Evolutionary conservation across 176 grass and related monocot species (phyloP).

Genomic region (Areca catechu): DNA sequence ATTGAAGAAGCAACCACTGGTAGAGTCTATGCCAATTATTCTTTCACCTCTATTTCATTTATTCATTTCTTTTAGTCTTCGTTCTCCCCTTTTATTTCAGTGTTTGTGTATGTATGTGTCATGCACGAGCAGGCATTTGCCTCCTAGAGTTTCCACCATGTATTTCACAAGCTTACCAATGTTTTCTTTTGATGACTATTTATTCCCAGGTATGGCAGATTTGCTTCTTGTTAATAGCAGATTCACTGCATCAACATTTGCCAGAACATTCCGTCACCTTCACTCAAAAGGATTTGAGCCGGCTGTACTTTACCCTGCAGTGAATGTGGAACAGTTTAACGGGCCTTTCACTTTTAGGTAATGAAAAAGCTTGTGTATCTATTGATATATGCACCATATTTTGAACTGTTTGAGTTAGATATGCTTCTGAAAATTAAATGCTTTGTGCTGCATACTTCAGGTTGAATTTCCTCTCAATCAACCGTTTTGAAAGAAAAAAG

Average conservation of each 20-base stretch:
- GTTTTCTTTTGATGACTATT: too few species aligned
- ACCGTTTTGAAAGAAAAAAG: constrained; percentile 97
- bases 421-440: too few species aligned
- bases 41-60: too few species aligned
- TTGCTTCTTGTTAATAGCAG: constrained; percentile 97
- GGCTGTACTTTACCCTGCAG: constrained; percentile 77
- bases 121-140: too few species aligned
- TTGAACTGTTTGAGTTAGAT: too few species aligned
- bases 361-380: constrained; percentile 51
- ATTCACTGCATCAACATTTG: constrained; percentile 82
- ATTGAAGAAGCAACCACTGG: constrained; percentile 81
- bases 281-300: constrained; percentile 63
- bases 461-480: constrained; percentile 93
- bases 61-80: too few species aligned
- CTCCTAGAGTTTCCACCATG: too few species aligned
- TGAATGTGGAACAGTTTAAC: constrained; percentile 75
- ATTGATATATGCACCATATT: background rate
- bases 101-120: too few species aligned
- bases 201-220: constrained; percentile 69
- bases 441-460: constrained; percentile 16
- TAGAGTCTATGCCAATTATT: constrained; percentile 5
- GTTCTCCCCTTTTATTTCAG: too few species aligned
- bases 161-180: background rate
- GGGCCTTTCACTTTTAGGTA: constrained; percentile 68
- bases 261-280: constrained; percentile 55